These are phyloP conservation scores for Huntiella decipiens DNA, from an alignment of 2,329 filamentous ascomycete species.

Conservation along the genomic window DNA sequence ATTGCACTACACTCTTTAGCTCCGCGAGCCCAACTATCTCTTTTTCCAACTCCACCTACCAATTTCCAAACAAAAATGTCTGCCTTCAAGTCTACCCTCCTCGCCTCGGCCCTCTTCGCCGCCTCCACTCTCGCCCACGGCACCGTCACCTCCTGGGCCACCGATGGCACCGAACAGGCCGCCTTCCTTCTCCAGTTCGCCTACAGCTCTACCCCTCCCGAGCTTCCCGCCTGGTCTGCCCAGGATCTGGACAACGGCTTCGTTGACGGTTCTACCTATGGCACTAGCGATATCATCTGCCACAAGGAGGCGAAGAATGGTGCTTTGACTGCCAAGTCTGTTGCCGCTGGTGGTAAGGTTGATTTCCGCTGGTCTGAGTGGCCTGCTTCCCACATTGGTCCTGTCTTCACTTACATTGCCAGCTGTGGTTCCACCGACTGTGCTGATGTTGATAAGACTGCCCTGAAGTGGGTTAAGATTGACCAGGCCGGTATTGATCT, in stretches of 20 bases:
- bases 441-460: slow-evolving; percentile 29
- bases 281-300: slow-evolving; percentile 26
- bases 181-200: slow-evolving; percentile 14
- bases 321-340: slow-evolving; percentile 18
- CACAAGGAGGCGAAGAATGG: slow-evolving; percentile 23
- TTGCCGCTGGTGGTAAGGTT: slow-evolving; percentile 23
- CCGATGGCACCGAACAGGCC: slow-evolving; percentile 11
- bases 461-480: slow-evolving; percentile 46
- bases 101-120: slow-evolving; percentile 4
- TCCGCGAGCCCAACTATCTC: neutral
- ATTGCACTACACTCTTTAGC: slow-evolving; percentile 2
- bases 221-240: slow-evolving; percentile 22
- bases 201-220: slow-evolving; percentile 13
- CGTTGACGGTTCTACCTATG: slow-evolving; percentile 24
- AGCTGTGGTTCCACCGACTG: slow-evolving; percentile 35
- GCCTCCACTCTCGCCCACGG: slow-evolving; percentile 4
- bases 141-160: slow-evolving; percentile 8
- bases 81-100: slow-evolving; percentile 7
- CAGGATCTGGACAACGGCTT: slow-evolving; percentile 30
- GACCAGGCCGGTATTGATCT: slow-evolving; percentile 32
- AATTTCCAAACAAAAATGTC: neutral
- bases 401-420: slow-evolving; percentile 45
- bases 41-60: neutral
- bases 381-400: slow-evolving; percentile 27
- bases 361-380: slow-evolving; percentile 24